Conservation (phyloP, 768 basidiomycete genomes). For the Pisolithus albus region DNA sequence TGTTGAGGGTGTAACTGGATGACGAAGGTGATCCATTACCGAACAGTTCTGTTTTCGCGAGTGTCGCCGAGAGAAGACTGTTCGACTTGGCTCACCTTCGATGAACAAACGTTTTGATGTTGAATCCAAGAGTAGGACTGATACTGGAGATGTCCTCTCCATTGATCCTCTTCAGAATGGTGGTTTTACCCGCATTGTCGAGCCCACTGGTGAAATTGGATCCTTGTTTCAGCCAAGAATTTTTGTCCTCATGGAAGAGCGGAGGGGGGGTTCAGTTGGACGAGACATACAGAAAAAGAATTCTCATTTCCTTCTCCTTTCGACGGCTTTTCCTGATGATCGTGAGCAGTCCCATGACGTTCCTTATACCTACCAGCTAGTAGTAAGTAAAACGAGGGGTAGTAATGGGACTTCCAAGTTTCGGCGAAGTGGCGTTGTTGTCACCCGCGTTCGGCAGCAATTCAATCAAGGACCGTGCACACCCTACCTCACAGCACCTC, state of each 20-base stretch:
- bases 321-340: slow-evolving; percentile 94
- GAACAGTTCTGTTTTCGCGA: slow-evolving; percentile 18
- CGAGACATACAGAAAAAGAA: slow-evolving; percentile 76
- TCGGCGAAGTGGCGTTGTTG: background rate
- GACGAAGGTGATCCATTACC: slow-evolving; percentile 13
- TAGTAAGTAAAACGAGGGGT: too few relatives aligned
- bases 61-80: slow-evolving; percentile 10
- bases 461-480: background rate
- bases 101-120: slow-evolving; percentile 95
- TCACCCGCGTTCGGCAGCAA: background rate
- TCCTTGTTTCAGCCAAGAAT: background rate
- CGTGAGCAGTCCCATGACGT: slow-evolving; percentile 83
- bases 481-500: background rate
- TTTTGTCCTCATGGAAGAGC: too few relatives aligned
- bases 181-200: slow-evolving; percentile 98
- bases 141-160: slow-evolving; percentile 84
- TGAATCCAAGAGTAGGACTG: slow-evolving; percentile 95
- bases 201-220: slow-evolving; percentile 58
- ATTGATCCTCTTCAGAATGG: slow-evolving; percentile 91
- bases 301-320: slow-evolving; percentile 95
- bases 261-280: background rate
- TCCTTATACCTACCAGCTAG: background rate
- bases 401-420: too few relatives aligned
- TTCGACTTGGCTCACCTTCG: slow-evolving; percentile 56
- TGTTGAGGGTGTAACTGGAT: slow-evolving; percentile 37